Conservation (phyloP, 2,329 filamentous ascomycete species). For the Aspergillus persii region DNA sequence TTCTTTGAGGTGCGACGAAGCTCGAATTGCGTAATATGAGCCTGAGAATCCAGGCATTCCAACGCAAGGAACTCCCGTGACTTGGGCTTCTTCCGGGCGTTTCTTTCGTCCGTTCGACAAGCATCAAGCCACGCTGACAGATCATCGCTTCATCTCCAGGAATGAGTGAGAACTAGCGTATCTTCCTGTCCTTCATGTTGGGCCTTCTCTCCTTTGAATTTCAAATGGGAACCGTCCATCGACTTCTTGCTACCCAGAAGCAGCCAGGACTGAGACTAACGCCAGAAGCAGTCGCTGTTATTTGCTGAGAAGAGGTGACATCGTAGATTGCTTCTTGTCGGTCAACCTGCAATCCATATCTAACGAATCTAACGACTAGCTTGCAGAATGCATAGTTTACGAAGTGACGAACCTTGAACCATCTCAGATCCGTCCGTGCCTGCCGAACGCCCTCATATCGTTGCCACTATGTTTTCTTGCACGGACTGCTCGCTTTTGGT, state of each 20-base stretch:
- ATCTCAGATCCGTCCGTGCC: neutral
- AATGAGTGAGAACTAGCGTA: neutral
- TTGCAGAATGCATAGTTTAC: neutral
- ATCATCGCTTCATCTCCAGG: neutral
- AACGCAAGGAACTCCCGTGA: neutral
- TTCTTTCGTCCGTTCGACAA: no score
- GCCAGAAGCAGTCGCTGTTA: neutral
- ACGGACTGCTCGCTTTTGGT: neutral
- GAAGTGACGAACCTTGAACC: neutral
- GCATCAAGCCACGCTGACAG: neutral
- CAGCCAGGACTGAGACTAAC: neutral
- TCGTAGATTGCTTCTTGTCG: neutral
- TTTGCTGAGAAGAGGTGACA: neutral
- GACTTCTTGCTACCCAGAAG: neutral
- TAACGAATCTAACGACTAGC: neutral
- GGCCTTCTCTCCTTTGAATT: neutral
- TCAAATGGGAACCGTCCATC: neutral
- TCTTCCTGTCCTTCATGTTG: no score
- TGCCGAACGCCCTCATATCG: neutral
- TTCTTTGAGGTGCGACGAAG: neutral
- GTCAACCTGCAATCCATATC: neutral
- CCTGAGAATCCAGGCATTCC: constrained; percentile 2
- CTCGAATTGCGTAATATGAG: constrained; percentile 1
- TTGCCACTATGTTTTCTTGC: neutral
- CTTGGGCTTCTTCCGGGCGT: neutral